Conservation (phyloP, 2,329 filamentous ascomycete genomes). For the Cadophora sp. region DNA sequence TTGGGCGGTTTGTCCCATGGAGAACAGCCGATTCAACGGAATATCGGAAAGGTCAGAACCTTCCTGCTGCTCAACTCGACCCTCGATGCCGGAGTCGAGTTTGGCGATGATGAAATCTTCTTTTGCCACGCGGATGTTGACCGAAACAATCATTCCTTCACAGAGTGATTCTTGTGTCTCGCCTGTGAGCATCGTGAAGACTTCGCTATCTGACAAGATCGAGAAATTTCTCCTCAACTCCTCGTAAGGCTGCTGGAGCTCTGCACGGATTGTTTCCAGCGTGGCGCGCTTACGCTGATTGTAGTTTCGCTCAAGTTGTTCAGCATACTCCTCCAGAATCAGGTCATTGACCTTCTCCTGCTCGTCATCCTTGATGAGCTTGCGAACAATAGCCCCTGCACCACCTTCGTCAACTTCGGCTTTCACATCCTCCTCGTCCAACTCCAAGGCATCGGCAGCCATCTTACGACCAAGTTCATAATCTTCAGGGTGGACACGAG, state of each 20-base stretch:
- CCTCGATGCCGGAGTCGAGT: constrained; percentile 93
- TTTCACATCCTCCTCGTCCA: constrained; percentile 98
- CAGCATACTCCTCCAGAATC: constrained; percentile 94
- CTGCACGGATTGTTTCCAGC: constrained; percentile 92
- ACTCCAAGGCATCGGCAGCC: constrained; percentile 93
- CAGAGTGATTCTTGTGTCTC: constrained; percentile 85
- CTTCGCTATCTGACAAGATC: constrained; percentile 72
- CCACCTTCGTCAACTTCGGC: constrained; percentile 92
- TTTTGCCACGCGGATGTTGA: constrained; percentile 86
- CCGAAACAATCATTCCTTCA: constrained; percentile 91
- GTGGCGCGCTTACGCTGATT: constrained; percentile 95
- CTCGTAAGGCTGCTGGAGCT: constrained; percentile 91
- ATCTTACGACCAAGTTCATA: constrained; percentile 98
- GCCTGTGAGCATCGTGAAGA: constrained; percentile 96
- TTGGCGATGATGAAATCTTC: constrained; percentile 93
- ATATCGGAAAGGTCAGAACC: constrained; percentile 74
- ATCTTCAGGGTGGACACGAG: constrained; percentile 96
- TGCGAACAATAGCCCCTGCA: constrained; percentile 87
- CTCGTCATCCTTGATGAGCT: constrained; percentile 92
- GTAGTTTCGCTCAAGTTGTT: constrained; percentile 91
- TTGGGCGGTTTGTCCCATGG: constrained; percentile 82
- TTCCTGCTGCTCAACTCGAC: constrained; percentile 82
- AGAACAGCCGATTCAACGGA: constrained; percentile 76
- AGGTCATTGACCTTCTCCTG: constrained; percentile 96
- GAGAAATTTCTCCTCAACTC: constrained; percentile 86